phyloP scores from a whole-genome alignment of 2,329 filamentous ascomycete genomes.

The Aureobasidium leucospermi region DNA sequence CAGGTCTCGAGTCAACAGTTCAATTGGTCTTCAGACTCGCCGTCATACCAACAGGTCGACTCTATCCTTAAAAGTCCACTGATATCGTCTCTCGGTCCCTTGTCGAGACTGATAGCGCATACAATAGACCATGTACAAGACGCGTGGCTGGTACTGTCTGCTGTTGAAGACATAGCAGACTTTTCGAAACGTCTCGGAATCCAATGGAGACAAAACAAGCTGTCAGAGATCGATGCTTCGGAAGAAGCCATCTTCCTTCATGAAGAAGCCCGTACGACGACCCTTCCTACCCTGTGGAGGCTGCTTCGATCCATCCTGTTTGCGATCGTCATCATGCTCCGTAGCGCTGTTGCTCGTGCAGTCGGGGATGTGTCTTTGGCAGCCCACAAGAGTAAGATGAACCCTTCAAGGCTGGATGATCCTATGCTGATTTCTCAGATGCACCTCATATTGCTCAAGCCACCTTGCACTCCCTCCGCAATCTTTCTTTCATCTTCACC shows the following conservation, averaged over 20 bases:
- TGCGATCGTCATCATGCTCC: conserved; percentile 64
- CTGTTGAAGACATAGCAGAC: conserved; percentile 57
- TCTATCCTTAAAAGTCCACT: conserved; percentile 54
- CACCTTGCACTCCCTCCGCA: conserved; percentile 65
- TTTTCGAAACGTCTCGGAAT: conserved; percentile 61
- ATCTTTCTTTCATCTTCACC: conserved; percentile 74
- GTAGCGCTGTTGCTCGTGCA: conserved; percentile 62
- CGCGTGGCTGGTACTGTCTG: conserved; percentile 40
- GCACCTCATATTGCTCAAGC: conserved; percentile 63
- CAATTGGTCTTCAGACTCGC: conserved; percentile 54
- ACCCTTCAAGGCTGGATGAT: not conserved
- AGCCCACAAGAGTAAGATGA: conserved; percentile 32
- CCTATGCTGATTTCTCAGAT: conserved; percentile 25
- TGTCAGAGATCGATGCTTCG: conserved; percentile 64
- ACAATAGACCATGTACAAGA: conserved; percentile 53
- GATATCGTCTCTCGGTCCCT: conserved; percentile 58
- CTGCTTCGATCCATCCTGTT: conserved; percentile 70
- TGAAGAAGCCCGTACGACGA: conserved; percentile 56
- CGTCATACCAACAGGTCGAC: conserved; percentile 54
- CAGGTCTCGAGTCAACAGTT: conserved; percentile 48
- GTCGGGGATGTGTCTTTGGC: conserved; percentile 27
- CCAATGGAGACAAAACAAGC: conserved; percentile 66
- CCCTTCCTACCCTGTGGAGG: conserved; percentile 67
- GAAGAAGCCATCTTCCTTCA: conserved; percentile 59
- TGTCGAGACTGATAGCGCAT: conserved; percentile 59